These are phyloP conservation scores for Aureobasidium sp. DNA, from an alignment of 2,329 filamentous ascomycete genomes.

Conservation along the genomic window DNA sequence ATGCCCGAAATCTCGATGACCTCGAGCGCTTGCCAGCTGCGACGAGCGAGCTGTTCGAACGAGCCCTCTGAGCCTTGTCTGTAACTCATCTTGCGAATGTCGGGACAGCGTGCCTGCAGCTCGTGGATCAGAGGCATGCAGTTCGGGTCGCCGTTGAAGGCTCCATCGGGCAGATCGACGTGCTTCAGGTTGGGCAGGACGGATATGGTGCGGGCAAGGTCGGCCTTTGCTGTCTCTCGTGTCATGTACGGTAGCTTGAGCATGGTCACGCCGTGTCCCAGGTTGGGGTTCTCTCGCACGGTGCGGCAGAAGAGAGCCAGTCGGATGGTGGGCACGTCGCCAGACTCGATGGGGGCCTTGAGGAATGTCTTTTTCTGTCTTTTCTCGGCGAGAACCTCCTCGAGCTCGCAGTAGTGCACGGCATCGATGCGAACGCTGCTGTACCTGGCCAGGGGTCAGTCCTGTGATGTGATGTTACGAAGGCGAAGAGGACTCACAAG, in stretches of 20 bases:
- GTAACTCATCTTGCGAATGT: constrained; percentile 86
- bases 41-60: constrained; percentile 59
- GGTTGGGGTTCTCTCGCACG: constrained; percentile 63
- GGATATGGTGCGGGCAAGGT: constrained; percentile 76
- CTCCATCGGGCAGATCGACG: constrained; percentile 80
- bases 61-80: constrained; percentile 66
- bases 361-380: constrained; percentile 61
- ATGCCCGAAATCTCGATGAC: constrained; percentile 62
- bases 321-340: constrained; percentile 68
- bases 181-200: constrained; percentile 78
- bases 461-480: background rate
- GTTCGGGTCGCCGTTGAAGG: constrained; percentile 70
- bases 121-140: constrained; percentile 73
- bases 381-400: constrained; percentile 69
- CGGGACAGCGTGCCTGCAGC: constrained; percentile 71
- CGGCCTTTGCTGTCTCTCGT: constrained; percentile 73
- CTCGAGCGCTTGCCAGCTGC: constrained; percentile 62
- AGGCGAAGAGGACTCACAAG: constrained; percentile 47
- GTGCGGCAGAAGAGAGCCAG: constrained; percentile 73
- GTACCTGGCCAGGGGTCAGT: constrained; percentile 38
- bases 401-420: constrained; percentile 87
- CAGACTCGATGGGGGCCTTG: constrained; percentile 53
- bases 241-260: constrained; percentile 94
- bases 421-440: constrained; percentile 85
- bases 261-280: constrained; percentile 64